phyloP scores from a whole-genome alignment of 805 yeast species.

The Cyberlindnera sargentensis region DNA sequence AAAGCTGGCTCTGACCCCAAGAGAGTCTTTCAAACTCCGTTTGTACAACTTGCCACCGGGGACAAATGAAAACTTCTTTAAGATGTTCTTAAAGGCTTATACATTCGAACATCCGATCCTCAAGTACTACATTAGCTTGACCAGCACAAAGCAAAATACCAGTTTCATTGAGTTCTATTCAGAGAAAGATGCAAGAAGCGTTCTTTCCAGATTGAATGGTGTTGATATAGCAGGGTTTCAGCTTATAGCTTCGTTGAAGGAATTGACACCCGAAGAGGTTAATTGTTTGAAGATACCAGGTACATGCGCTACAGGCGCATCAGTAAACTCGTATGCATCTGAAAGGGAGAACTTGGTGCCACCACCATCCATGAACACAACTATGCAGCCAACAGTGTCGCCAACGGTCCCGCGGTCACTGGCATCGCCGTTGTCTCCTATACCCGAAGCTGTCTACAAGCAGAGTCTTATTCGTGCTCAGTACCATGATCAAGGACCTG shows the following conservation, averaged over 20 bases:
- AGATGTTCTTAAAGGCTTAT: constrained; percentile 20
- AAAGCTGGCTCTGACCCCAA: background rate
- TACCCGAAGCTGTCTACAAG: too few relatives aligned
- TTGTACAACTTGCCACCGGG: constrained; percentile 22
- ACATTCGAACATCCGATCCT: constrained; percentile 16
- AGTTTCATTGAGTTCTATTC: constrained; percentile 23
- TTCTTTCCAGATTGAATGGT: constrained; percentile 20
- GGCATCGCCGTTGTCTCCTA: too few relatives aligned
- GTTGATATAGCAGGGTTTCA: constrained; percentile 16
- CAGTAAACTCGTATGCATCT: too few relatives aligned
- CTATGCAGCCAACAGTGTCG: too few relatives aligned
- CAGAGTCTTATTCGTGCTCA: too few relatives aligned
- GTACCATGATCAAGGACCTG: too few relatives aligned
- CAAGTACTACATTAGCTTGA: constrained; percentile 11
- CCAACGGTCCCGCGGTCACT: too few relatives aligned
- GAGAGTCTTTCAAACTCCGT: constrained; percentile 9
- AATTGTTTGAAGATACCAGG: background rate
- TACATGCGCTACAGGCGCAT: too few relatives aligned
- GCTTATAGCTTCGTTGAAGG: constrained; percentile 11
- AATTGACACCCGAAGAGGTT: background rate
- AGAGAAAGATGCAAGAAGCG: constrained; percentile 18
- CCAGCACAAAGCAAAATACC: constrained; percentile 5
- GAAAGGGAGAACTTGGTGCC: too few relatives aligned
- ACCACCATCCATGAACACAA: too few relatives aligned
- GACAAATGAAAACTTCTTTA: constrained; percentile 23